These are phyloP conservation scores for Ogataea saltuana DNA, from an alignment of 805 yeast genomes.

Conservation along the genomic window DNA sequence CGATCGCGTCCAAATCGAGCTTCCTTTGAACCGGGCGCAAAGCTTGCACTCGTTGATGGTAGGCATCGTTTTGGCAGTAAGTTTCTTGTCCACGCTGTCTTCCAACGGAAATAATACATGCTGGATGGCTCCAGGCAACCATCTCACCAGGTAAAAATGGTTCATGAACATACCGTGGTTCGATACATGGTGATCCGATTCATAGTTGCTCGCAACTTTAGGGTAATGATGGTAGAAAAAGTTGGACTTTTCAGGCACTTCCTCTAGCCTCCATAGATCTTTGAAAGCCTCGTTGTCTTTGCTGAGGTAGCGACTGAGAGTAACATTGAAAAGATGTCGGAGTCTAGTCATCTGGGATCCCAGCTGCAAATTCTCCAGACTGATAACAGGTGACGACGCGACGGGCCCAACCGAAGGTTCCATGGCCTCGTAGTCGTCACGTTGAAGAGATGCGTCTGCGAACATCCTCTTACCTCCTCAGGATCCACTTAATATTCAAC, in stretches of 20 bases:
- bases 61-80: conserved; percentile 34
- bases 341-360: conserved; percentile 8
- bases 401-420: conserved; percentile 5
- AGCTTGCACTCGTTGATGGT: conserved; percentile 33
- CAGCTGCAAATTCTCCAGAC: no score
- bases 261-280: conserved; percentile 31
- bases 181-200: conserved; percentile 34
- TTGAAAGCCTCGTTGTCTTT: conserved; percentile 33
- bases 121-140: conserved; percentile 35
- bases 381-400: no score
- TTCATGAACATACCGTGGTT: conserved; percentile 29
- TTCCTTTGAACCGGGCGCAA: conserved; percentile 32
- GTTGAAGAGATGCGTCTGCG: conserved; percentile 25
- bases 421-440: conserved; percentile 23
- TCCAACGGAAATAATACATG: conserved; percentile 33
- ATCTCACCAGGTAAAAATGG: conserved; percentile 36
- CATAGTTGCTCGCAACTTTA: conserved; percentile 34
- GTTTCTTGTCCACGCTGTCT: conserved; percentile 22
- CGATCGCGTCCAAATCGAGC: conserved; percentile 30
- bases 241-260: conserved; percentile 30
- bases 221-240: conserved; percentile 37
- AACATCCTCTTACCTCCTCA: no score
- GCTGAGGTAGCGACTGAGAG: conserved; percentile 21
- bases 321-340: conserved; percentile 13
- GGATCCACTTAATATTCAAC: no score